phyloP scores from a whole-genome alignment of 31 red algal species.

The Asparagopsis taxiformis region DNA sequence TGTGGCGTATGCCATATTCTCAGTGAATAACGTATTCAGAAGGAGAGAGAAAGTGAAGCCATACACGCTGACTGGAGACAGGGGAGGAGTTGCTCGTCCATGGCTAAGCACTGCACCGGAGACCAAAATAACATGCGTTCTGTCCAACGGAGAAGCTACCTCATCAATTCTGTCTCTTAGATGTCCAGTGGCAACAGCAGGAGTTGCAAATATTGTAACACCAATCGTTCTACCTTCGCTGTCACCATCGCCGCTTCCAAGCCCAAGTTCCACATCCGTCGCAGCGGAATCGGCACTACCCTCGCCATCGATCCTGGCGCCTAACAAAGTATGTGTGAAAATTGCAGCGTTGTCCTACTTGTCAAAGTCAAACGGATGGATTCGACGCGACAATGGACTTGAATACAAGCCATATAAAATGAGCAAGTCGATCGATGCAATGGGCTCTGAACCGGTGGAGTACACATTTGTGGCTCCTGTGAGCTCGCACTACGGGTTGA shows the following conservation, averaged over 20 bases:
- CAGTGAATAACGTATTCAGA: background rate
- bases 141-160: conserved; percentile 1
- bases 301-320: background rate
- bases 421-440: background rate
- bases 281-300: background rate
- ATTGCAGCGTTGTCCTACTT: conserved; percentile 7
- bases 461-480: conserved; percentile 34
- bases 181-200: too few species aligned
- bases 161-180: too few species aligned
- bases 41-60: conserved; percentile 12
- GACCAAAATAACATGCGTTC: background rate
- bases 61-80: conserved; percentile 7
- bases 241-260: background rate
- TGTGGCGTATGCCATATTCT: conserved; percentile 18
- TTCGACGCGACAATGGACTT: conserved; percentile 1
- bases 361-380: conserved; percentile 5
- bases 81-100: background rate
- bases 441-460: background rate
- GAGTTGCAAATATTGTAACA: too few species aligned
- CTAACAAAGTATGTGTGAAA: conserved; percentile 13
- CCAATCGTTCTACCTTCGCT: too few species aligned
- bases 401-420: conserved; percentile 10
- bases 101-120: background rate
- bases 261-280: conserved; percentile 1
- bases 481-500: conserved; percentile 11